A percentile compares a stretch with the other conserved stretches of the same genome.
Evolutionary conservation across 345 rosid genomes (phyloP).

Genomic region (Eucalyptus tenuipes): DNA sequence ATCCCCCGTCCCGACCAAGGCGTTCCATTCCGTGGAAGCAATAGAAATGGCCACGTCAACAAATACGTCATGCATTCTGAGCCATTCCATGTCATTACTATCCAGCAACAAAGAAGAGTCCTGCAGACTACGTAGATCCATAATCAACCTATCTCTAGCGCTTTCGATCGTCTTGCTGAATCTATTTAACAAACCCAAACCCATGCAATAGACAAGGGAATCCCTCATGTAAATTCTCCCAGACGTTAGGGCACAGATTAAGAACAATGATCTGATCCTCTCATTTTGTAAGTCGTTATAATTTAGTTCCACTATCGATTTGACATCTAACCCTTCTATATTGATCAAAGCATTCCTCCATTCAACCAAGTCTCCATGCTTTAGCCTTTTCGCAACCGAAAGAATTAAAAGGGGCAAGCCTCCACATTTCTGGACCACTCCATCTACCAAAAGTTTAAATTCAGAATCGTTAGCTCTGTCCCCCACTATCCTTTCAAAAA

Average conservation of each 20-base stretch:
- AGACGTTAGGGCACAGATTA: accelerated
- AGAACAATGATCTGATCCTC: not conserved
- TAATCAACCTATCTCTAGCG: not conserved
- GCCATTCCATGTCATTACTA: not conserved
- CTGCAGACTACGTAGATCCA: not conserved
- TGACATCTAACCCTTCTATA: accelerated
- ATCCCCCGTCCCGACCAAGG: not conserved
- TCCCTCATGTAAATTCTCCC: accelerated
- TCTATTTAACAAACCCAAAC: not conserved
- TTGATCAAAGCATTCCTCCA: not conserved
- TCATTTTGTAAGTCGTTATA: not conserved
- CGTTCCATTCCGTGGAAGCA: accelerated
- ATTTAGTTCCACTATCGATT: not conserved
- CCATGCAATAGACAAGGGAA: not conserved
- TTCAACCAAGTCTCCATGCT: accelerated
- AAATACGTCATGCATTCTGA: not conserved
- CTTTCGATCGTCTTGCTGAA: not conserved
- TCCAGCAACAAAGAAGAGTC: not conserved
- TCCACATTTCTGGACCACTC: accelerated
- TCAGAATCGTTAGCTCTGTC: accelerated
- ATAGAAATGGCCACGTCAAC: not conserved
- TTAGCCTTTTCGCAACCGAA: accelerated
- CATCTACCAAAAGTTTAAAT: accelerated
- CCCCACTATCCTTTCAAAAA: not conserved
- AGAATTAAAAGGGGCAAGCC: not conserved